Evolutionary conservation across 768 basidiomycete species (phyloP), one percentile per base, ranked within the genome.

Genomic region (Fomitopsis serialis): DNA sequence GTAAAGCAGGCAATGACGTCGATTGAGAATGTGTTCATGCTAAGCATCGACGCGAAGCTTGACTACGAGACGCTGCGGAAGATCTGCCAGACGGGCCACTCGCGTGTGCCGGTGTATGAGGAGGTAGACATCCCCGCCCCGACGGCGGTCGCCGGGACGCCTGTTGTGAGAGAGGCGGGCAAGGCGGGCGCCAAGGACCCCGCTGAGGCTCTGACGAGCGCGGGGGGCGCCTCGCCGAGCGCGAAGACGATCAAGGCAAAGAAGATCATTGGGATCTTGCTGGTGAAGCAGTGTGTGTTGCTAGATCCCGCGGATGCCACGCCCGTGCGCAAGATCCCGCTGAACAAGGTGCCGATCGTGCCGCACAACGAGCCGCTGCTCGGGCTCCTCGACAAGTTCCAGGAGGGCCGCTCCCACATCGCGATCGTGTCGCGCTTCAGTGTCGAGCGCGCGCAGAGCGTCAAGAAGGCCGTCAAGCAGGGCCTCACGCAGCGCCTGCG

Each of bases 401-500:
- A 94, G 66, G 91, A 92, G 63, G 92, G 91, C 3, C 78, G 90
- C 27, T 90, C 87, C 40, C 92, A 96, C 65, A 94, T 96, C 81
- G 92, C 92, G 21, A 88, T 95, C 59, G 90, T 94, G 23, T 67
- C 66, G 27, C 64, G 68, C 36, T 64, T 68, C 60, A 69, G 66
- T 53, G 62, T 66, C 45, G 68, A 66, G 40, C 64, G 63, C 74
- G 87, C 87, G 17, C 76, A 81, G n/a, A 85, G 84, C 48, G 84
- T 92, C 52, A 92, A 92, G 78, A 80, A 89, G 58, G 87, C 83
- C 3, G 89, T 89, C 40, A 92, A 92, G 64, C 79, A 80, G 46
- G 85, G 87, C 5, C 74, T 94, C 29, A 88, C 89, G 0, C 86
- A 89, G 57, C 84, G 90, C 48, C 74, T 93, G 23, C 81, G 82